Conservation (phyloP, 345 rosid species). For the Anastatica hierochuntica region DNA sequence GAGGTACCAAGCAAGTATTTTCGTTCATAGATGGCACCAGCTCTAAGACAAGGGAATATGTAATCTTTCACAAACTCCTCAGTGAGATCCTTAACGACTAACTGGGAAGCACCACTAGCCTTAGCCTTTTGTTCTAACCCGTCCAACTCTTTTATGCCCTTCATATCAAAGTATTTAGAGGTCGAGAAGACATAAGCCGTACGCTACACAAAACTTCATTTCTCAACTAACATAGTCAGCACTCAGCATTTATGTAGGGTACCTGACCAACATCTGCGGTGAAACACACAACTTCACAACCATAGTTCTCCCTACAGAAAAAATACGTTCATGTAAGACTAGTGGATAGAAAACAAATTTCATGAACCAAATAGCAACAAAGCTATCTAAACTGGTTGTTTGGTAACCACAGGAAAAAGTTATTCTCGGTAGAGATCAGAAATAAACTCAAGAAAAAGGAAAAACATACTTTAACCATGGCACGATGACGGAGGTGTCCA, state of each 20-base stretch:
- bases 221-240: background rate
- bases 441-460: background rate
- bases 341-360: background rate
- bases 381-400: background rate
- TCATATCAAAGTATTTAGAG: conserved; percentile 7
- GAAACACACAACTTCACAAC: conserved; percentile 99
- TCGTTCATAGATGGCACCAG: conserved; percentile 89
- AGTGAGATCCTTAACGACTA: conserved; percentile 78
- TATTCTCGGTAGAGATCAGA: background rate
- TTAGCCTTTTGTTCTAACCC: conserved; percentile 91
- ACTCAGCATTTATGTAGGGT: conserved; percentile 10
- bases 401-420: background rate
- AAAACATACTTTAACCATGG: conserved; percentile 79
- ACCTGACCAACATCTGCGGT: conserved; percentile 99
- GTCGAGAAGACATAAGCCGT: background rate
- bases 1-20: conserved; percentile 95
- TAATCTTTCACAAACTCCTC: conserved; percentile 91
- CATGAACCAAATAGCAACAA: background rate
- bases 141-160: conserved; percentile 85
- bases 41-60: conserved; percentile 82
- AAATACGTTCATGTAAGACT: background rate
- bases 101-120: conserved; percentile 92
- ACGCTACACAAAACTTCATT: background rate
- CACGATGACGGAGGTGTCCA: conserved; percentile 93
- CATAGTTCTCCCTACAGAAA: conserved; percentile 70